These are phyloP conservation scores for Selaginella moellendorffii DNA, from an alignment of 75 land plant species.

Conservation along the genomic window DNA sequence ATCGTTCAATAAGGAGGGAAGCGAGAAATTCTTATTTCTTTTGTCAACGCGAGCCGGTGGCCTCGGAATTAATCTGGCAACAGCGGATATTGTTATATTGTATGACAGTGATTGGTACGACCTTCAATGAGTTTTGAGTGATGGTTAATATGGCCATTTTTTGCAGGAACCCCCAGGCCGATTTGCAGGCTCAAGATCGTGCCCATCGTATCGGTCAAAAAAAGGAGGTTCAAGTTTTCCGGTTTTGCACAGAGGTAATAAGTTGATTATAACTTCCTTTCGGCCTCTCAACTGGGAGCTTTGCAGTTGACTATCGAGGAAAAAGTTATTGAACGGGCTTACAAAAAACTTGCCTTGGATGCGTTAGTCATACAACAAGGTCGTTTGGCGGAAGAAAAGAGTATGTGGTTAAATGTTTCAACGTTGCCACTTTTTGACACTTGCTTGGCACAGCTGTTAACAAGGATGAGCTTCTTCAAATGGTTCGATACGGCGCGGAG, in stretches of 20 bases:
- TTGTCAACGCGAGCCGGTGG: conserved; percentile 99
- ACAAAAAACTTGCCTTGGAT: conserved; percentile 96
- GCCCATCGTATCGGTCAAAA: conserved; percentile 99
- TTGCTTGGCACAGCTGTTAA: conserved; percentile 61
- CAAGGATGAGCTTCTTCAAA: conserved; percentile 94
- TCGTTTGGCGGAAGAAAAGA: conserved; percentile 88
- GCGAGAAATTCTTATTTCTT: conserved; percentile 88
- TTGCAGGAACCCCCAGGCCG: conserved; percentile 92
- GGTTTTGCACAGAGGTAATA: conserved; percentile 98
- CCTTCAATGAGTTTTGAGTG: background rate
- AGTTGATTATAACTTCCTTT: too few species aligned
- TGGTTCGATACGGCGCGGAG: conserved; percentile 99
- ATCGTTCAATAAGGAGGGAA: conserved; percentile 70
- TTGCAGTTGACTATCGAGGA: conserved; percentile 92
- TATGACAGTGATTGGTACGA: conserved; percentile 95
- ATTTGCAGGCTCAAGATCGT: conserved; percentile 97
- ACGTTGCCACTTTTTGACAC: too few species aligned
- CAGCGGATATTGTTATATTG: conserved; percentile 95
- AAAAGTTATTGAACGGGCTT: conserved; percentile 96
- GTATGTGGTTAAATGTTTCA: too few species aligned
- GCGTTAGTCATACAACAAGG: conserved; percentile 98
- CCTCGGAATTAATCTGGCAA: conserved; percentile 92
- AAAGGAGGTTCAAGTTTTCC: conserved; percentile 98
- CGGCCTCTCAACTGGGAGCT: too few species aligned
- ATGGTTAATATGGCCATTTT: too few species aligned